These are phyloP conservation scores for Catunica adiposa DNA, from an alignment of 2,329 filamentous ascomycete genomes.

Conservation along the genomic window DNA sequence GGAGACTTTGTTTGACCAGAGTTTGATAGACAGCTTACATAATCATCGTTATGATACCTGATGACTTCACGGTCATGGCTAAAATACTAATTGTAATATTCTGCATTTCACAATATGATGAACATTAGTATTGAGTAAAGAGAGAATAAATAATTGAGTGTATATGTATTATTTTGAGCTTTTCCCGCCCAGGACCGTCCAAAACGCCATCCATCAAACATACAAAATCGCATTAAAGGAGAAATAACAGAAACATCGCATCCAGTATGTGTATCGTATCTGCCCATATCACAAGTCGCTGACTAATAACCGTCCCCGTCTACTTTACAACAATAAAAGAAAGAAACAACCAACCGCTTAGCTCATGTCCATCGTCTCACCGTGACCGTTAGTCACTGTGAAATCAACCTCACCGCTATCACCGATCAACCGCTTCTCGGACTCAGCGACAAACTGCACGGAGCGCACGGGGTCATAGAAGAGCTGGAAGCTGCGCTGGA, in stretches of 20 bases:
- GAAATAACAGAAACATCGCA: slow-evolving; percentile 6
- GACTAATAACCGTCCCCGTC: neutral
- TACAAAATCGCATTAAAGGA: slow-evolving; percentile 7
- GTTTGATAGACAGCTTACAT: neutral
- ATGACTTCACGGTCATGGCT: neutral
- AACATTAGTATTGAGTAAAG: neutral
- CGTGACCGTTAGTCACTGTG: slow-evolving; percentile 36
- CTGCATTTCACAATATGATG: neutral
- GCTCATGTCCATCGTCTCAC: slow-evolving; percentile 33
- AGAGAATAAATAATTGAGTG: neutral
- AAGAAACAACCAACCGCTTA: slow-evolving; percentile 17
- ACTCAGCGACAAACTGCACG: slow-evolving; percentile 77
- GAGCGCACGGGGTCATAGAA: slow-evolving; percentile 85
- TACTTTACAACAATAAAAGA: neutral
- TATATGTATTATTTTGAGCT: slow-evolving; percentile 14
- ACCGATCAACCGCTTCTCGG: slow-evolving; percentile 84
- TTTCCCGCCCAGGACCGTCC: slow-evolving; percentile 12
- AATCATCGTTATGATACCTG: neutral
- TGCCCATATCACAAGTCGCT: neutral
- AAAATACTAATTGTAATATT: neutral
- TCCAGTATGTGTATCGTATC: slow-evolving; percentile 4
- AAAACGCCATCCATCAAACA: slow-evolving; percentile 13
- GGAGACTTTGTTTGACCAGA: slow-evolving; percentile 30
- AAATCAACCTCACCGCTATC: slow-evolving; percentile 70
- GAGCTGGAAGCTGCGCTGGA: slow-evolving; percentile 81